Percentiles rank a stretch among this genome's conserved stretches.
Evolutionary conservation across 768 basidiomycete genomes (phyloP).

Genomic region (Nidularia sp.): DNA sequence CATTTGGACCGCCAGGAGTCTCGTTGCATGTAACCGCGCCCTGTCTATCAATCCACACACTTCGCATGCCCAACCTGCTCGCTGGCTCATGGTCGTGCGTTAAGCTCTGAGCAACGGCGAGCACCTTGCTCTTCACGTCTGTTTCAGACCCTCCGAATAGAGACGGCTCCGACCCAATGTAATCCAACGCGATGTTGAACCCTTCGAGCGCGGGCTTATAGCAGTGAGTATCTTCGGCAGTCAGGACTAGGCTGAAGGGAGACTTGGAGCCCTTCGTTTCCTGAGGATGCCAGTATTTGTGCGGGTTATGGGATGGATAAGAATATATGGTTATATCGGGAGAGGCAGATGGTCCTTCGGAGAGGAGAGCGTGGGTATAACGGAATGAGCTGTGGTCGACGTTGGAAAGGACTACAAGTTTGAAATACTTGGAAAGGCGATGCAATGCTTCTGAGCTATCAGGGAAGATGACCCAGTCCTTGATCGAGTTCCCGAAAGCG

Average conservation of each 20-base stretch:
- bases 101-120: slow-evolving; percentile 67
- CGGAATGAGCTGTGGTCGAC: slow-evolving; percentile 65
- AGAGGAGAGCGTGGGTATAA: slow-evolving; percentile 53
- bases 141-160: slow-evolving; percentile 26
- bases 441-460: slow-evolving; percentile 62
- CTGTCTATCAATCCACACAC: slow-evolving; percentile 66
- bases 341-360: slow-evolving; percentile 24
- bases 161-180: slow-evolving; percentile 32
- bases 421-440: slow-evolving; percentile 56
- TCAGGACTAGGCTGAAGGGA: slow-evolving; percentile 62
- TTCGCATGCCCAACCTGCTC: slow-evolving; percentile 46
- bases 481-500: slow-evolving; percentile 59
- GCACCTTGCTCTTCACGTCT: slow-evolving; percentile 39
- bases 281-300: slow-evolving; percentile 40
- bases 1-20: slow-evolving; percentile 18
- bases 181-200: slow-evolving; percentile 45
- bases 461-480: slow-evolving; percentile 61
- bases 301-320: slow-evolving; percentile 24
- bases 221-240: slow-evolving; percentile 68
- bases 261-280: slow-evolving; percentile 39
- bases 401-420: slow-evolving; percentile 73
- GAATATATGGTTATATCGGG: slow-evolving; percentile 21
- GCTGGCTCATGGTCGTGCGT: slow-evolving; percentile 66
- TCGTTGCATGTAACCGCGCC: slow-evolving; percentile 40
- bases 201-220: slow-evolving; percentile 67